Evolutionary conservation across 106 monocot genomes (phyloP), one percentile per base, ranked within the genome.

Genomic region (Phalaenopsis aphrodite): DNA sequence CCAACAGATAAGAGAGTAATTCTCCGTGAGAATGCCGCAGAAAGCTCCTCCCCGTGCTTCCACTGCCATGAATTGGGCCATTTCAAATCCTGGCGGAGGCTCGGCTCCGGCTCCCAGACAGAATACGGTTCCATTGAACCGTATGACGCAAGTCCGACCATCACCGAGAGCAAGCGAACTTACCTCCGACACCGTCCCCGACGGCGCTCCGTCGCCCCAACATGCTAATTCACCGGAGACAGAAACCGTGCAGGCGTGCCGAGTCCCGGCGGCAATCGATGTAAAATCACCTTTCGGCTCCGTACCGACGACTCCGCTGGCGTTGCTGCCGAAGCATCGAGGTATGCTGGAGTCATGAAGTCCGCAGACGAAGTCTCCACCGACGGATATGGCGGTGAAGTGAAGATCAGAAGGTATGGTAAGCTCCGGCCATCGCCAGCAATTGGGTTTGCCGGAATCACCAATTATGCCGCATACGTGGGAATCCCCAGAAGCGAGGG

Each of bases 381-480:
- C 99, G 36, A 95, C 93, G 37, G 95, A 91, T 41, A 99, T 56
- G 12, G 81, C 77, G 2, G 85, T 45, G 39, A 91, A 75, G 41
- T 61, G 82, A 2, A 78, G 16, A 17, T 55, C 75, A 0, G 57
- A 8, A 8, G 84, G 88, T 5, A 84, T 1, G 4, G 12, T 2
- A 10, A 99, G 56, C 41, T 85, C 74, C 10, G 41, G 72, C 99
- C 99, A 99, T 42, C 91, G 80, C 95, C 99, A 99, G 83, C 99
- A 99, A 16, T 61, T 1, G 3, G 76, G 69, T 19, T 46, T 21
- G 41, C 75, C 57, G 15, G 64, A n/a, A 0, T 10, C 75, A 36
- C 56, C 80, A 65, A 69, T 41, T 16, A 93, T 74, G n/a, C 88
- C 99, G 80, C 99, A 99, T n/a, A 95, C 95, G 76, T 90, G 95